These are phyloP conservation scores for Trichoderma sp. DNA, from an alignment of 2,329 filamentous ascomycete genomes.

Conservation along the genomic window DNA sequence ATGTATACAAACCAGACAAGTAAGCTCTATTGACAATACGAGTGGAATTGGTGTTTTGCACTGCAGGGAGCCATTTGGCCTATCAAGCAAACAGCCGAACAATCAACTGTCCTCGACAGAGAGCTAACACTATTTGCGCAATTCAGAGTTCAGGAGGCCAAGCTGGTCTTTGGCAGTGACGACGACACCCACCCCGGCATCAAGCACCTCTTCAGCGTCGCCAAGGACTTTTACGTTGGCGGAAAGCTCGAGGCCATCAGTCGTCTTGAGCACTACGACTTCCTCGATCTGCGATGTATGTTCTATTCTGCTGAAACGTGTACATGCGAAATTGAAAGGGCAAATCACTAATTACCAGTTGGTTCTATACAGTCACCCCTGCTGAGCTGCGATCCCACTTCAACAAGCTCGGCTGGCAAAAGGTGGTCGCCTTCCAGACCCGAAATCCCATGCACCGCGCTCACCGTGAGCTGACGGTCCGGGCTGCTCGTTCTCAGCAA, in stretches of 20 bases:
- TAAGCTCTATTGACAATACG: constrained; percentile 50
- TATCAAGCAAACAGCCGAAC: background rate
- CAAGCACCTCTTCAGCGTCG: constrained; percentile 81
- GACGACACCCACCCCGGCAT: constrained; percentile 90
- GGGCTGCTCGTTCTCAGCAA: constrained; percentile 91
- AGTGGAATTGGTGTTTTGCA: background rate
- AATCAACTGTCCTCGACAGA: background rate
- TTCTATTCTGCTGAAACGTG: constrained; percentile 25
- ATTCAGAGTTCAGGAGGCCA: constrained; percentile 82
- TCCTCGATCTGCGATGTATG: constrained; percentile 91
- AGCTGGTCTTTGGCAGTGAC: constrained; percentile 90
- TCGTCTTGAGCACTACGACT: constrained; percentile 97
- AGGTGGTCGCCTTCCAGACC: constrained; percentile 98
- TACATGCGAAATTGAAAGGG: background rate
- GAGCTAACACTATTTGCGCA: background rate
- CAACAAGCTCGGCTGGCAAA: constrained; percentile 98
- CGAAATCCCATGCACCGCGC: constrained; percentile 99
- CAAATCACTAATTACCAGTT: background rate
- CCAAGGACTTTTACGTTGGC: constrained; percentile 88
- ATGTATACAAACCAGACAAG: constrained; percentile 96
- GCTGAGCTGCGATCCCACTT: constrained; percentile 95
- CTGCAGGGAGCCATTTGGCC: background rate
- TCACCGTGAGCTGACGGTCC: constrained; percentile 96
- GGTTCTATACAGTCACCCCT: constrained; percentile 69
- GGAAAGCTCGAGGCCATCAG: constrained; percentile 96